Percentiles rank a stretch among this genome's conserved stretches.
Conservation (phyloP, 345 rosid species). For the Salix purpurea region DNA sequence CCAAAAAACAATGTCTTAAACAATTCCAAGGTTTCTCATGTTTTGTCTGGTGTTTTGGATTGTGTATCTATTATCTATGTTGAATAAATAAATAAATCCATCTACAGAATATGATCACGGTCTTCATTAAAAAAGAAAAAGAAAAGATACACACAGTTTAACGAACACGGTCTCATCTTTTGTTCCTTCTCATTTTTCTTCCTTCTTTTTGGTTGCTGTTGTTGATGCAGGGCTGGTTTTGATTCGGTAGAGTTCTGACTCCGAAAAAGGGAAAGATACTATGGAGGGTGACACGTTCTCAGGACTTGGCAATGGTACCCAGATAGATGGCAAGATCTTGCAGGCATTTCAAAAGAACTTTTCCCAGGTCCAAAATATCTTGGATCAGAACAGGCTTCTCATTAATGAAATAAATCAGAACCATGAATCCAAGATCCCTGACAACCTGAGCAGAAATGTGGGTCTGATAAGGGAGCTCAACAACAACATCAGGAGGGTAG, state of each 20-base stretch:
- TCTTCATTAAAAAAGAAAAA: neutral
- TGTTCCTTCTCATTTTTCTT: slow-evolving; percentile 8
- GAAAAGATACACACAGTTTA: neutral
- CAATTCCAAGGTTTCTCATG: slow-evolving; percentile 26
- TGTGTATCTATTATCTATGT: slow-evolving; percentile 6
- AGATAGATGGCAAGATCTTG: slow-evolving; percentile 51
- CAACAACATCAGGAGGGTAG: slow-evolving; percentile 71
- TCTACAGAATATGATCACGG: slow-evolving; percentile 8
- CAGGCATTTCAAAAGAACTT: slow-evolving; percentile 70
- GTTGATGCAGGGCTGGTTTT: slow-evolving; percentile 17
- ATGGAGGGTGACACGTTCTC: slow-evolving; percentile 71
- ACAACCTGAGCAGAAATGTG: slow-evolving; percentile 61
- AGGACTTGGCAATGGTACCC: slow-evolving; percentile 47
- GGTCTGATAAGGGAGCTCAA: slow-evolving; percentile 78
- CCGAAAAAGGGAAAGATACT: neutral
- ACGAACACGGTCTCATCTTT: slow-evolving; percentile 6
- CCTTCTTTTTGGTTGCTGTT: slow-evolving; percentile 8
- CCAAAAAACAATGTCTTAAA: slow-evolving; percentile 18
- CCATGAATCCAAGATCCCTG: slow-evolving; percentile 70
- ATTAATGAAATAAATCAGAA: slow-evolving; percentile 78
- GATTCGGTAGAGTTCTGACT: slow-evolving; percentile 19
- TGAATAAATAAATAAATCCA: neutral
- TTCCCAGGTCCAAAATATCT: slow-evolving; percentile 60
- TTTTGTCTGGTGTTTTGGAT: slow-evolving; percentile 19
- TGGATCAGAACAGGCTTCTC: slow-evolving; percentile 66